Percentiles rank a stretch among this genome's conserved stretches.
phyloP scores from a whole-genome alignment of 495 filamentous ascomycete genomes.

The Parathielavia hyrcaniae region DNA sequence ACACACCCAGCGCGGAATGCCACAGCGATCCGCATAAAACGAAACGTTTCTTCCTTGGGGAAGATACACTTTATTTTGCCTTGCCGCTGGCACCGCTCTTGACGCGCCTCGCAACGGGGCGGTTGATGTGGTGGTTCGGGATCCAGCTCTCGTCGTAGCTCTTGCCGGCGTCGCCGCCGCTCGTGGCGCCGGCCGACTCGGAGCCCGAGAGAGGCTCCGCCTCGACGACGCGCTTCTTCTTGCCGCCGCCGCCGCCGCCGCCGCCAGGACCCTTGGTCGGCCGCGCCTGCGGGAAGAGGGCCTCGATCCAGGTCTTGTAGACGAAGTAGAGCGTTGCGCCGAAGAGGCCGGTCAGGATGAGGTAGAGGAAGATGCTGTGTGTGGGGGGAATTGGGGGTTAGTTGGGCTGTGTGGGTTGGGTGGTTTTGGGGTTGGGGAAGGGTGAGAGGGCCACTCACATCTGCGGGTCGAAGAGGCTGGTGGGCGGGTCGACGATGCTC shows the following conservation, averaged over 20 bases:
- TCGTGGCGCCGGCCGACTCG: constrained; percentile 65
- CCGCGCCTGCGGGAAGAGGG: constrained; percentile 91
- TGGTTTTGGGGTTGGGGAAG: constrained; percentile 1
- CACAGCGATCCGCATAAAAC: neutral
- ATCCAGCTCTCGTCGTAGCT: constrained; percentile 96
- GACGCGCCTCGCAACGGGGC: constrained; percentile 71
- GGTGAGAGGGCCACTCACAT: constrained; percentile 56
- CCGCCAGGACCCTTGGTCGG: constrained; percentile 38
- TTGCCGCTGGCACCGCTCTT: constrained; percentile 62
- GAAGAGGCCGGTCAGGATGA: constrained; percentile 76
- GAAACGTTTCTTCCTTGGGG: no score
- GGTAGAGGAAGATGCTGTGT: constrained; percentile 89
- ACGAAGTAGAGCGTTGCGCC: constrained; percentile 83
- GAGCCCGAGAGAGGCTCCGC: constrained; percentile 60
- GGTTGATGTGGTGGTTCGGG: constrained; percentile 82
- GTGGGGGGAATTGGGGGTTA: constrained; percentile 13
- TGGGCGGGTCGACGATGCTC: constrained; percentile 84
- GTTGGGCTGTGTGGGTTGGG: constrained; percentile 2
- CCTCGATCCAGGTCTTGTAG: constrained; percentile 94
- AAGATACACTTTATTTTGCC: constrained; percentile 41
- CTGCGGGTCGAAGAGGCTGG: constrained; percentile 90
- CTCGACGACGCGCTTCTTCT: constrained; percentile 46
- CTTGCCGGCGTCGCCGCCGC: constrained; percentile 49
- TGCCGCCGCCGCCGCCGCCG: constrained; percentile 43
- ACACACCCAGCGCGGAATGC: neutral